A percentile compares a stretch with the other conserved stretches of the same genome.
phyloP scores from a whole-genome alignment of 768 basidiomycete species.

The Cantharellus cinnabarinus region DNA sequence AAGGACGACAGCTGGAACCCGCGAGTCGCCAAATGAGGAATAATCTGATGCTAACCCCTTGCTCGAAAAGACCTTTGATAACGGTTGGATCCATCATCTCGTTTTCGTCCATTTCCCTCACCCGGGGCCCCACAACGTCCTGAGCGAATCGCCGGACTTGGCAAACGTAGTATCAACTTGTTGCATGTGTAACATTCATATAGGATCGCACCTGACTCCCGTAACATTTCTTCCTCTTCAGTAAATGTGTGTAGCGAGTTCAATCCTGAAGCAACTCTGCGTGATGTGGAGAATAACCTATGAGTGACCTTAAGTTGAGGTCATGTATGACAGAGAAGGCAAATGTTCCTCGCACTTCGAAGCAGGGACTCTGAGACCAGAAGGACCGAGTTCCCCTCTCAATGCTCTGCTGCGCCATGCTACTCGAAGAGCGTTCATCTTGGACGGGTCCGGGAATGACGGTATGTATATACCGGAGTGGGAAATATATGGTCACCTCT shows the following conservation, averaged over 20 bases:
- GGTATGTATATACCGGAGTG: too few relatives aligned
- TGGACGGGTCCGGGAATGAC: too few relatives aligned
- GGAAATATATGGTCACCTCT: too few relatives aligned
- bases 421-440: too few relatives aligned
- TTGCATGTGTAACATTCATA: neutral
- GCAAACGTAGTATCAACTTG: neutral
- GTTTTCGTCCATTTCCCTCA: slow-evolving; percentile 94
- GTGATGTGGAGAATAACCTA: slow-evolving; percentile 5
- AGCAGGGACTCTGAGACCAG: neutral
- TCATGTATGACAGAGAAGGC: neutral
- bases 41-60: slow-evolving; percentile 44
- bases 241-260: slow-evolving; percentile 62
- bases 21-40: neutral
- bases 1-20: neutral
- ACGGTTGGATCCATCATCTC: slow-evolving; percentile 81
- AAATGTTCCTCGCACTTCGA: neutral
- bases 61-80: slow-evolving; percentile 79
- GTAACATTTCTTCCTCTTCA: slow-evolving; percentile 86
- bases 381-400: neutral
- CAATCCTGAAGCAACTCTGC: neutral
- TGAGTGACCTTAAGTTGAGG: neutral
- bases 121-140: slow-evolving; percentile 78
- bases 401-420: too few relatives aligned
- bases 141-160: slow-evolving; percentile 71
- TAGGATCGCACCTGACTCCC: slow-evolving; percentile 53